These are phyloP conservation scores for Lentinula sp. DNA, from an alignment of 768 basidiomycete species.

Conservation along the genomic window DNA sequence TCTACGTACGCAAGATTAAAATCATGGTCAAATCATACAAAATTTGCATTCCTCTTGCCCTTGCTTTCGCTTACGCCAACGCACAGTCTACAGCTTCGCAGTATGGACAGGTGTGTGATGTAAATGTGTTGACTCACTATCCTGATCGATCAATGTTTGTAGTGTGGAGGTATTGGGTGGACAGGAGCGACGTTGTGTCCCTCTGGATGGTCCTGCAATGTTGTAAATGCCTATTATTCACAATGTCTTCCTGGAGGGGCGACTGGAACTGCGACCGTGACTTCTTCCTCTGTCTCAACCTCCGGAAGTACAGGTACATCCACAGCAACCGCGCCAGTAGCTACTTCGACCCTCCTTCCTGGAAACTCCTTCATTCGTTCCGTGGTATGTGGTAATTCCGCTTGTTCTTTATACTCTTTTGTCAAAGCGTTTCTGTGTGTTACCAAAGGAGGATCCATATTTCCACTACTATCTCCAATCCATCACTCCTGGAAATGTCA, in stretches of 20 bases:
- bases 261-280: conserved; percentile 12
- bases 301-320: conserved; percentile 12
- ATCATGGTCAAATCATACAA: conserved; percentile 3
- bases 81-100: conserved; percentile 21
- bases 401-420: neutral
- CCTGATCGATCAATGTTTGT: neutral
- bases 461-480: conserved; percentile 60
- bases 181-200: conserved; percentile 44
- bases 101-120: conserved; percentile 28
- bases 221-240: conserved; percentile 41
- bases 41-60: neutral
- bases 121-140: neutral
- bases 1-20: neutral
- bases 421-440: neutral
- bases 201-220: conserved; percentile 38
- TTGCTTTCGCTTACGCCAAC: conserved; percentile 7
- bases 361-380: conserved; percentile 53
- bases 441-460: conserved; percentile 42
- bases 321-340: conserved; percentile 23
- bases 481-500: conserved; percentile 26
- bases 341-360: conserved; percentile 37
- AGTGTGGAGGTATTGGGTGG: conserved; percentile 53
- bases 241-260: conserved; percentile 46
- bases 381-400: conserved; percentile 30
- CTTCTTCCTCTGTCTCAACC: conserved; percentile 9